Conservation (phyloP, 2,329 filamentous ascomycete genomes). For the Penicillium sp. region DNA sequence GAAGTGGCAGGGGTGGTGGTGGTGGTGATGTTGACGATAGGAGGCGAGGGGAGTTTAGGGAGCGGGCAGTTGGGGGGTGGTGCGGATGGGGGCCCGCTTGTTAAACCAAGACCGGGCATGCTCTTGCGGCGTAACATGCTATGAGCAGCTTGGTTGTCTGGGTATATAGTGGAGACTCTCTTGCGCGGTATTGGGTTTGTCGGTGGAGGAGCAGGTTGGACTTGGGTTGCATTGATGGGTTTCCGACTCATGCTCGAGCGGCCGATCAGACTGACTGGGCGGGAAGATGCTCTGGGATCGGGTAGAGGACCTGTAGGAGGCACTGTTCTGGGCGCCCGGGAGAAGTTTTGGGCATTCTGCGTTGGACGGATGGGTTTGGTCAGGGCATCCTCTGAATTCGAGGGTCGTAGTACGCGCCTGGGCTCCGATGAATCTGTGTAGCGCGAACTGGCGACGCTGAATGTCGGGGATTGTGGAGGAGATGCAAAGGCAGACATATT, state of each 20-base stretch:
- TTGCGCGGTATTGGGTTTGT: constrained; percentile 14
- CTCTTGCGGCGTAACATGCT: constrained; percentile 35
- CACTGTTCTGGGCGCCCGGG: constrained; percentile 16
- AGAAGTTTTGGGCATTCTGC: constrained; percentile 16
- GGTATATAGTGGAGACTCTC: constrained; percentile 16
- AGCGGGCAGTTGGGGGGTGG: constrained; percentile 38
- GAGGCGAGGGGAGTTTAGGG: constrained; percentile 34
- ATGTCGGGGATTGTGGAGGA: constrained; percentile 36
- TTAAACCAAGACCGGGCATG: constrained; percentile 34
- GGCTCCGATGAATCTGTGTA: constrained; percentile 25
- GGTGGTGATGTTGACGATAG: constrained; percentile 11
- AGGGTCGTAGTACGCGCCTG: constrained; percentile 27
- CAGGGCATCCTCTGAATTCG: constrained; percentile 34
- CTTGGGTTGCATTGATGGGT: constrained; percentile 4
- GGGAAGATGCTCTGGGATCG: constrained; percentile 16
- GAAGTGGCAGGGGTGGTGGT: background rate
- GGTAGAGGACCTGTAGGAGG: constrained; percentile 15
- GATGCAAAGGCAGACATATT: constrained; percentile 29
- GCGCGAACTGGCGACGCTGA: constrained; percentile 26
- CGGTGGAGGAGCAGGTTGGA: constrained; percentile 7
- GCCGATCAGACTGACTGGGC: constrained; percentile 24
- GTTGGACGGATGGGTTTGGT: constrained; percentile 17
- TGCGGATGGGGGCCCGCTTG: constrained; percentile 31
- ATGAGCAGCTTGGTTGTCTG: constrained; percentile 10
- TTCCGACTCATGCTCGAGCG: constrained; percentile 18